A percentile compares a stretch with the other conserved stretches of the same genome.
These are phyloP conservation scores for Lipomyces lipofer DNA, from an alignment of 805 yeast genomes.

Conservation along the genomic window DNA sequence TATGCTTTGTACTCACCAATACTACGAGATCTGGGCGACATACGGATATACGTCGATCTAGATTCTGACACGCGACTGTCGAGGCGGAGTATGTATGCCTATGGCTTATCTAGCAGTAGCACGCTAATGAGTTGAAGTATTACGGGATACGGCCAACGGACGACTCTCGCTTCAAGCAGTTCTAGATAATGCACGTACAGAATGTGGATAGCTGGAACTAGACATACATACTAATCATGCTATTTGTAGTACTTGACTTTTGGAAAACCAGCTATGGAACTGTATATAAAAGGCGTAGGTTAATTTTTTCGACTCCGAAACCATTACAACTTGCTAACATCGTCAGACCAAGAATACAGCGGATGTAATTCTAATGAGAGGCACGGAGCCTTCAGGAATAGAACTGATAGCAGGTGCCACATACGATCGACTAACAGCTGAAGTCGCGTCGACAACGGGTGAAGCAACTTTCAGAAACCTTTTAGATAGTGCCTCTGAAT, in stretches of 20 bases:
- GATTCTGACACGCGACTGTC: constrained; percentile 83
- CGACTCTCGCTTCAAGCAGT: constrained; percentile 12
- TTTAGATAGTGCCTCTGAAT: neutral
- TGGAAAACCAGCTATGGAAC: constrained; percentile 67
- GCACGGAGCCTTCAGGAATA: constrained; percentile 62
- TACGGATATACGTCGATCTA: constrained; percentile 76
- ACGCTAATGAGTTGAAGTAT: neutral
- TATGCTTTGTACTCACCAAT: constrained; percentile 72
- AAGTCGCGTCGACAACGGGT: neutral
- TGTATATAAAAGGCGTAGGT: constrained; percentile 47
- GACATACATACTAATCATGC: neutral
- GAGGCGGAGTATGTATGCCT: constrained; percentile 57
- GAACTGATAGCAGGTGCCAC: constrained; percentile 66
- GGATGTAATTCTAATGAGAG: constrained; percentile 73
- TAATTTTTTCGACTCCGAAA: too few relatives aligned
- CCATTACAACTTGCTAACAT: neutral
- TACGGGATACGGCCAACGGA: constrained; percentile 20
- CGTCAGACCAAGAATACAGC: constrained; percentile 62
- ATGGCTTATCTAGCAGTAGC: neutral
- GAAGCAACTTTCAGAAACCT: neutral
- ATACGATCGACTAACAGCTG: constrained; percentile 34
- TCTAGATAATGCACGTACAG: constrained; percentile 16
- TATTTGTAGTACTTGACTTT: constrained; percentile 48
- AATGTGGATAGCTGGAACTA: neutral
- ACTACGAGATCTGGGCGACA: constrained; percentile 57